Percentiles rank a stretch among this genome's conserved stretches.
Conservation (phyloP, 1,284 basidiomycete genomes). For the Ganoderma boninense region DNA sequence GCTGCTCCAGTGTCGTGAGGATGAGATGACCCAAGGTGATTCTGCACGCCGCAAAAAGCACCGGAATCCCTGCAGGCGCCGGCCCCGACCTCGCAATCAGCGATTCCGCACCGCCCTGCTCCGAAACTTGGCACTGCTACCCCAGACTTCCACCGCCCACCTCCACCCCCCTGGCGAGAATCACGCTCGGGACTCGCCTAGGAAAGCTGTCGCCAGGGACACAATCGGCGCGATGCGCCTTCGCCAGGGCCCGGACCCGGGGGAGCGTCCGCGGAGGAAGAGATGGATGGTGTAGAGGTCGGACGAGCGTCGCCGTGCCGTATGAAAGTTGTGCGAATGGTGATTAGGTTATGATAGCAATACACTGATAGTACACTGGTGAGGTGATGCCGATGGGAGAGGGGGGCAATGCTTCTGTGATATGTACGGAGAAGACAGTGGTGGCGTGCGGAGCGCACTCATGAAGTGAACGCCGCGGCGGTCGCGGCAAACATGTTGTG, state of each 20-base stretch:
- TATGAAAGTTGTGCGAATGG: not conserved
- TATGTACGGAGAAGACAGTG: slow-evolving; percentile 10
- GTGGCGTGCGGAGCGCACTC: slow-evolving; percentile 15
- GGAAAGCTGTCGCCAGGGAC: not conserved
- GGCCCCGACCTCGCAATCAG: slow-evolving; percentile 15
- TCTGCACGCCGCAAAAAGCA: slow-evolving; percentile 8
- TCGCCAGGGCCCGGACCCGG: not conserved
- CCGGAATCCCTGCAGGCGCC: slow-evolving; percentile 14
- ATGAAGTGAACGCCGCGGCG: slow-evolving; percentile 33
- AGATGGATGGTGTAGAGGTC: not conserved
- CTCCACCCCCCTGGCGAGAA: not conserved
- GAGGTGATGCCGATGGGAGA: slow-evolving; percentile 16
- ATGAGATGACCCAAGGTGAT: slow-evolving; percentile 7
- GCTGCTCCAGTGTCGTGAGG: slow-evolving; percentile 1
- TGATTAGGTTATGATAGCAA: slow-evolving; percentile 28
- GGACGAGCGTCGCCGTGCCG: not conserved
- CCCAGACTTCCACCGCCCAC: slow-evolving; percentile 7
- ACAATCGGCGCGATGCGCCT: not conserved
- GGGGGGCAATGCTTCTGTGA: slow-evolving; percentile 24
- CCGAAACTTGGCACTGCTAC: slow-evolving; percentile 2
- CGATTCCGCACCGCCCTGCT: slow-evolving; percentile 3
- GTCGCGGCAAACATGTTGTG: slow-evolving; percentile 35
- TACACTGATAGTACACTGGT: slow-evolving; percentile 32
- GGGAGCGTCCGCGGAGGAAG: slow-evolving; percentile 6
- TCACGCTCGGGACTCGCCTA: not conserved